phyloP scores from a whole-genome alignment of 2,329 filamentous ascomycete genomes.

The Arthrobotrys iridis region DNA sequence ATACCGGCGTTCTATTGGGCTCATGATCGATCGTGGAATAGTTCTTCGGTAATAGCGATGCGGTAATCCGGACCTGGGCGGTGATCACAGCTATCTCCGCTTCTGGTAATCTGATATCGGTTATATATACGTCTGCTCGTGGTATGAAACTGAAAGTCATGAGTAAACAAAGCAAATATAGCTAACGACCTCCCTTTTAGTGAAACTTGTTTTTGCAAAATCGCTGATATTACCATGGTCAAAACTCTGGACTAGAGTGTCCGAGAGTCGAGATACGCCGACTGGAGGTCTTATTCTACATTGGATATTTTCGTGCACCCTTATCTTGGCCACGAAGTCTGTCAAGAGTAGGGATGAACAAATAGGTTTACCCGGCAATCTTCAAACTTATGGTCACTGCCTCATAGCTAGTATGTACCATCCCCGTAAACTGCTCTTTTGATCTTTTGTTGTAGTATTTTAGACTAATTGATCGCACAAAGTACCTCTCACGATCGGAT shows the following conservation, averaged over 20 bases:
- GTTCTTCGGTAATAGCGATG: background rate
- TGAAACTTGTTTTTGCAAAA: conserved; percentile 1
- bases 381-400: background rate
- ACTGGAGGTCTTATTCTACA: background rate
- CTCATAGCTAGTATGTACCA: background rate
- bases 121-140: conserved; percentile 3
- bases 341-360: background rate
- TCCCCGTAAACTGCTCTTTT: background rate
- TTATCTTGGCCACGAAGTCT: background rate
- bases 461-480: background rate
- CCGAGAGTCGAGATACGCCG: background rate
- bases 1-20: no score
- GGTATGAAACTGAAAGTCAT: no score
- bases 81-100: background rate
- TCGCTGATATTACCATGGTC: conserved; percentile 10
- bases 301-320: background rate
- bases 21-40: no score
- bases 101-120: background rate
- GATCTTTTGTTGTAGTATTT: background rate
- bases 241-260: background rate
- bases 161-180: no score
- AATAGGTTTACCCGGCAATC: background rate
- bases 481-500: background rate
- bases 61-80: background rate
- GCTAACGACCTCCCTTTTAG: no score